Conservation (phyloP, 148 eudicot species). For the Oxyria digyna region DNA sequence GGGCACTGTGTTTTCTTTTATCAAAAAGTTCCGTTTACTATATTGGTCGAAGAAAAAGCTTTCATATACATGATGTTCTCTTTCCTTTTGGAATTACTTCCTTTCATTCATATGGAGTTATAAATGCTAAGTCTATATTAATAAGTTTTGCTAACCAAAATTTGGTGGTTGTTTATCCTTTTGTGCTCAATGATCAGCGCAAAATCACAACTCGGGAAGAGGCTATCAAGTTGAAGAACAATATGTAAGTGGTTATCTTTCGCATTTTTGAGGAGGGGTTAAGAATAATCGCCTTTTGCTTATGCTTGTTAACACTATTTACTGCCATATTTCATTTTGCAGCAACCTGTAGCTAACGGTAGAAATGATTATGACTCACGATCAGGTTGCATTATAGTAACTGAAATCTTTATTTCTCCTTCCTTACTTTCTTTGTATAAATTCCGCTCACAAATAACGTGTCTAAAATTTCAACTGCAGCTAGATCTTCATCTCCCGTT, state of each 20-base stretch:
- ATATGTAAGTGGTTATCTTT: conserved; percentile 31
- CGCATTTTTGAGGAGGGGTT: conserved; percentile 55
- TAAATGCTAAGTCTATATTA: neutral
- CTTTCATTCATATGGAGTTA: neutral
- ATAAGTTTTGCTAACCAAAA: neutral
- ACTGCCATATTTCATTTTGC: neutral
- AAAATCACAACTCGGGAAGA: conserved; percentile 32
- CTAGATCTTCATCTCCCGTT: conserved; percentile 54
- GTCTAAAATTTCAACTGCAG: conserved; percentile 31
- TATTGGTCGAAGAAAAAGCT: neutral
- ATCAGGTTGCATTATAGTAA: conserved; percentile 37
- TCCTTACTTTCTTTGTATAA: neutral
- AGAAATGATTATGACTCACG: conserved; percentile 32
- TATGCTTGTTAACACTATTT: neutral
- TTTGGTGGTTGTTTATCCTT: neutral
- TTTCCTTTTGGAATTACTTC: neutral
- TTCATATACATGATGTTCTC: neutral
- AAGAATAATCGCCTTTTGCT: neutral
- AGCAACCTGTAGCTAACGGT: conserved; percentile 38
- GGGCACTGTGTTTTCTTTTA: neutral
- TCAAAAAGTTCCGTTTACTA: neutral
- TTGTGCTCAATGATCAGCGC: conserved; percentile 23
- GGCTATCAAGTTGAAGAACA: conserved; percentile 27
- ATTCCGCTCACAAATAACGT: neutral
- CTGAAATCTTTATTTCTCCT: neutral